These are phyloP conservation scores for Malassezia sp. DNA, from an alignment of 1,284 basidiomycete genomes.

Conservation along the genomic window DNA sequence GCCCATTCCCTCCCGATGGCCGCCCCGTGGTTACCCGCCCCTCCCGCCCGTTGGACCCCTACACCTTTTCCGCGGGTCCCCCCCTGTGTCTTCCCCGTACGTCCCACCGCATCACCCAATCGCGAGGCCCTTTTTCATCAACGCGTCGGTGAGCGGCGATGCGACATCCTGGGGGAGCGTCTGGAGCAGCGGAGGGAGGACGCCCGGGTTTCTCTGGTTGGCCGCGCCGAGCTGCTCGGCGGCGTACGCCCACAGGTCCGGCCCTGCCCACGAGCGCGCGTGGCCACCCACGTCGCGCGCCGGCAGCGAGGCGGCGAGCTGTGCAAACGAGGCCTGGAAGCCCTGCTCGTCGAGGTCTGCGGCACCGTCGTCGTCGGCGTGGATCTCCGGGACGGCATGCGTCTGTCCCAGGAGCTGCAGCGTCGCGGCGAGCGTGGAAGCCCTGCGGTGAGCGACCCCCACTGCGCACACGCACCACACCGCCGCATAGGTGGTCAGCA, in stretches of 20 bases:
- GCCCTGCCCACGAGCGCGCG: constrained; percentile 46
- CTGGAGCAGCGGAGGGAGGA: background rate
- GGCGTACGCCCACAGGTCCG: constrained; percentile 48
- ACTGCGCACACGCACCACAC: too few relatives aligned
- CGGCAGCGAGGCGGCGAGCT: constrained; percentile 62
- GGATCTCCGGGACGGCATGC: too few relatives aligned
- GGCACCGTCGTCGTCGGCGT: constrained; percentile 55
- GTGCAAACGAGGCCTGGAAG: constrained; percentile 86
- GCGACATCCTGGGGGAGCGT: background rate
- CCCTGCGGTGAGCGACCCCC: too few relatives aligned
- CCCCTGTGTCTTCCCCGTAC: too few relatives aligned
- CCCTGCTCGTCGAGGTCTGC: constrained; percentile 82
- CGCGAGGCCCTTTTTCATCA: constrained; percentile 1
- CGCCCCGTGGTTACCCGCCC: too few relatives aligned
- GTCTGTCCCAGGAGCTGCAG: constrained; percentile 56
- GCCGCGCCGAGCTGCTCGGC: constrained; percentile 8
- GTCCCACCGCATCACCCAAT: too few relatives aligned
- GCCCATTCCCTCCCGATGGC: too few relatives aligned
- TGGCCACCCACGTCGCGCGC: constrained; percentile 45
- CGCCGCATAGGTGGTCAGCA: constrained; percentile 55
- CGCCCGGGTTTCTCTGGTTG: background rate
- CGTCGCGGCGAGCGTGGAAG: constrained; percentile 50
- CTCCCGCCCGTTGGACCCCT: too few relatives aligned
- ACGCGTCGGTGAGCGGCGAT: constrained; percentile 4
- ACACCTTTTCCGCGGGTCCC: too few relatives aligned